Percentiles rank a stretch among this genome's conserved stretches.
These are phyloP conservation scores for Penicillium verhagenii DNA, from an alignment of 495 filamentous ascomycete genomes.

Conservation along the genomic window DNA sequence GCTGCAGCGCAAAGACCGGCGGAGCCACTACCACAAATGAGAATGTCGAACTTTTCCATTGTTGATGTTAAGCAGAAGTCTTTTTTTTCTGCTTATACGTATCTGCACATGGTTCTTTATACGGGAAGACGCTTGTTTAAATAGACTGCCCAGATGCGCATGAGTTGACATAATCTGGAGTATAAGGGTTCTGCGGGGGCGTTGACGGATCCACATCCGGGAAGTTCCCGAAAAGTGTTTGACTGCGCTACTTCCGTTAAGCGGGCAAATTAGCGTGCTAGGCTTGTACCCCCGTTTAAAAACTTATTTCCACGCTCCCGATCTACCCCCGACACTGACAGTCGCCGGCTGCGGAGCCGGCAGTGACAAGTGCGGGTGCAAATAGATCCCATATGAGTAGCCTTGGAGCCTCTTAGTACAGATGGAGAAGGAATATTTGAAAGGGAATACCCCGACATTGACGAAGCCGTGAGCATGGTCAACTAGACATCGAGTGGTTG, in stretches of 20 bases:
- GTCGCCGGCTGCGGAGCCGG: no score
- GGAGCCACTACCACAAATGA: constrained; percentile 67
- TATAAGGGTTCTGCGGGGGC: neutral
- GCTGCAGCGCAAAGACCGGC: constrained; percentile 67
- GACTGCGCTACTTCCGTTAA: neutral
- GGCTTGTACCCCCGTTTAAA: neutral
- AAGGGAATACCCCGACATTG: no score
- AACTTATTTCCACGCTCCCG: neutral
- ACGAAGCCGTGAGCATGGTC: no score
- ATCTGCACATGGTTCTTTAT: no score
- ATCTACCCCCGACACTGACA: neutral
- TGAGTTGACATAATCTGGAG: neutral
- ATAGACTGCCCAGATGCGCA: neutral
- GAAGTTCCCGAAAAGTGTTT: neutral
- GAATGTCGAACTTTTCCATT: constrained; percentile 46
- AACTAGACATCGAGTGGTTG: no score
- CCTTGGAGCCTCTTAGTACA: no score
- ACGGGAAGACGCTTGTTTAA: neutral
- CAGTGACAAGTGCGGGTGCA: no score
- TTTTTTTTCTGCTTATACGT: neutral
- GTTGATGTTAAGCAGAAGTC: neutral
- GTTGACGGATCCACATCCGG: neutral
- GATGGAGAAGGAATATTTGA: no score
- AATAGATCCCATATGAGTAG: no score
- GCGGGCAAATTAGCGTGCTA: neutral